Percentiles rank a stretch among this genome's conserved stretches.
These are phyloP conservation scores for Neocucurbitaria cava DNA, from an alignment of 2,329 filamentous ascomycete genomes.

Conservation along the genomic window DNA sequence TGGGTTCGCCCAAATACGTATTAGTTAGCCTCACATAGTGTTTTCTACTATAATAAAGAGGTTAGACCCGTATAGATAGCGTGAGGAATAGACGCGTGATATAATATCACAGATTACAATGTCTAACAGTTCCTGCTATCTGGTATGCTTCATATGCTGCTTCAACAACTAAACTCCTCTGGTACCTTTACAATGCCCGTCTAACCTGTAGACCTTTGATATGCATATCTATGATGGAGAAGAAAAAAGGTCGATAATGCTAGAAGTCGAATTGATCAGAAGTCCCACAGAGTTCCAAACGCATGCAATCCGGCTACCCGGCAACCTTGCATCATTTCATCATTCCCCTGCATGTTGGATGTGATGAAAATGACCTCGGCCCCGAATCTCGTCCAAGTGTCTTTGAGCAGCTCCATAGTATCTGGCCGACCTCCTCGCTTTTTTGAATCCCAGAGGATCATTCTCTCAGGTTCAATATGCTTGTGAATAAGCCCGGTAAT, in stretches of 20 bases:
- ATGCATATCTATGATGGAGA: background rate
- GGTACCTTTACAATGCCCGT: no score
- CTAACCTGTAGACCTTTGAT: background rate
- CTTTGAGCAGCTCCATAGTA: slow-evolving; percentile 41
- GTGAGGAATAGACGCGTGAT: no score
- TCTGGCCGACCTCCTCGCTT: slow-evolving; percentile 43
- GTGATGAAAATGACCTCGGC: slow-evolving; percentile 49
- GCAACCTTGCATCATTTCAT: slow-evolving; percentile 49
- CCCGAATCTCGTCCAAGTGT: slow-evolving; percentile 42
- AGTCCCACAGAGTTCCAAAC: slow-evolving; percentile 47
- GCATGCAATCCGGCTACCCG: slow-evolving; percentile 39
- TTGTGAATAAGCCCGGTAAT: slow-evolving; percentile 41
- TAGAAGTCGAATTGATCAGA: slow-evolving; percentile 22
- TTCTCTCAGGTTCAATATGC: slow-evolving; percentile 44
- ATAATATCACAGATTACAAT: no score
- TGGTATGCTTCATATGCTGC: no score
- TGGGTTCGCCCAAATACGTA: no score
- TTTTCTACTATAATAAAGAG: no score
- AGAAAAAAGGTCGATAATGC: background rate
- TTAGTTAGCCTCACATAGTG: no score
- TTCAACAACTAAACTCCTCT: background rate
- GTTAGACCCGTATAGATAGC: no score
- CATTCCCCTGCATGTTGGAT: slow-evolving; percentile 44
- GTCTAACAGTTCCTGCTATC: no score
- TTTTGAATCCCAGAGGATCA: slow-evolving; percentile 49